A percentile compares a stretch with the other conserved stretches of the same genome.
Conservation (phyloP, 31 red algal genomes). For the Endocladia muricata region DNA sequence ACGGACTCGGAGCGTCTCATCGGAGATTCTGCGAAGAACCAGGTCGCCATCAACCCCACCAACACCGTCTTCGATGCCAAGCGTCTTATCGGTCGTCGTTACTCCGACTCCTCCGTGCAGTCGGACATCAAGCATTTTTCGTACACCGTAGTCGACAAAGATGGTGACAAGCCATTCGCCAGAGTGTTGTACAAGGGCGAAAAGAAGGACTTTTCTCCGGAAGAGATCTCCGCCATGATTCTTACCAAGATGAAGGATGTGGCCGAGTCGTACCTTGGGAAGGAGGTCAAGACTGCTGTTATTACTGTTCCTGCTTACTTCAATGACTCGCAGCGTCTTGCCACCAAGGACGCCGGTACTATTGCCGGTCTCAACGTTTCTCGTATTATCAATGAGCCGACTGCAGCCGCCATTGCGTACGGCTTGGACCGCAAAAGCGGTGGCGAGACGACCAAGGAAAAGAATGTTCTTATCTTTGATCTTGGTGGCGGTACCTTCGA, state of each 20-base stretch:
- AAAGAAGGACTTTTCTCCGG: conserved; percentile 87
- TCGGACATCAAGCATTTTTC: conserved; percentile 98
- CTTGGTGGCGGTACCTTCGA: conserved; percentile 99
- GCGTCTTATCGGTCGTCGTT: conserved; percentile 95
- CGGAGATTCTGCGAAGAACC: conserved; percentile 99
- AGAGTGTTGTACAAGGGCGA: conserved; percentile 96
- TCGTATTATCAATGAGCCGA: conserved; percentile 99
- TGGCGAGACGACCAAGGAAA: conserved; percentile 76
- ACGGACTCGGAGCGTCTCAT: conserved; percentile 98
- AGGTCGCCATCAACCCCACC: conserved; percentile 96
- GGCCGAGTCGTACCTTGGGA: conserved; percentile 96
- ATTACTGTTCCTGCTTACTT: conserved; percentile 99
- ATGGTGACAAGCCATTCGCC: conserved; percentile 95
- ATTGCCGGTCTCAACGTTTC: conserved; percentile 98
- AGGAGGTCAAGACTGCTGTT: conserved; percentile 91
- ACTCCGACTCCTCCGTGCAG: conserved; percentile 94
- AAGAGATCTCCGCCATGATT: conserved; percentile 99
- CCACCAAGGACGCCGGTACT: conserved; percentile 99
- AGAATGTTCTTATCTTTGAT: conserved; percentile 98
- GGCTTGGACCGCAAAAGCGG: conserved; percentile 90
- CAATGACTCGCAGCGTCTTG: conserved; percentile 98
- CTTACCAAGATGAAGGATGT: conserved; percentile 99
- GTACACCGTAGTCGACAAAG: conserved; percentile 84
- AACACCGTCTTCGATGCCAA: conserved; percentile 99
- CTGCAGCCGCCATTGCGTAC: conserved; percentile 99